Conservation (phyloP, 768 basidiomycete species). For the Saitozyma podzolica region DNA sequence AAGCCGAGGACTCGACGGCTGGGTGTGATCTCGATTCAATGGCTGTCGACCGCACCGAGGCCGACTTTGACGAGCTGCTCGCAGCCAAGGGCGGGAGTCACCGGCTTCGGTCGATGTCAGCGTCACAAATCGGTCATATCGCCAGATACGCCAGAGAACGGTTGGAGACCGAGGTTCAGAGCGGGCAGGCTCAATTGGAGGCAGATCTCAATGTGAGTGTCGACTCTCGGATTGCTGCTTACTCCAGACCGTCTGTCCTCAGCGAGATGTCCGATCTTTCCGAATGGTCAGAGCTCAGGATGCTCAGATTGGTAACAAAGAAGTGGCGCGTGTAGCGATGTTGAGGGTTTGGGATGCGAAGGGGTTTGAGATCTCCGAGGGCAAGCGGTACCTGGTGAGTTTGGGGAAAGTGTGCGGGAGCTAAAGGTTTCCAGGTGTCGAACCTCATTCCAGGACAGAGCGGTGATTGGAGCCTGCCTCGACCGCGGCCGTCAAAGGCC, state of each 20-base stretch:
- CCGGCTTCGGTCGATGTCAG: conserved; percentile 56
- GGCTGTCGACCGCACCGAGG: conserved; percentile 55
- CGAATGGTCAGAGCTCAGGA: conserved; percentile 68
- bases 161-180: conserved; percentile 20
- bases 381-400: conserved; percentile 69
- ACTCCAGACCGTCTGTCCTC: conserved; percentile 63
- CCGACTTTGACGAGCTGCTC: conserved; percentile 67
- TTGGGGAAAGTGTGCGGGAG: conserved; percentile 6
- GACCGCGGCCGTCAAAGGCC: conserved; percentile 56
- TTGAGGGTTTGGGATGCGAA: conserved; percentile 81
- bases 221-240: neutral
- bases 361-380: conserved; percentile 62
- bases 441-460: conserved; percentile 70
- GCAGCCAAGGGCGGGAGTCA: conserved; percentile 58
- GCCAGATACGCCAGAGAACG: conserved; percentile 27
- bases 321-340: conserved; percentile 66
- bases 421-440: conserved; percentile 57
- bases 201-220: conserved; percentile 67
- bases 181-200: conserved; percentile 64
- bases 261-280: conserved; percentile 73
- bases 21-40: conserved; percentile 2
- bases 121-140: conserved; percentile 34
- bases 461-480: conserved; percentile 69
- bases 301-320: conserved; percentile 56
- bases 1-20: conserved; percentile 54